These are phyloP conservation scores for Psophocarpus tetragonolobus DNA, from an alignment of 306 rosid species.

Conservation along the genomic window DNA sequence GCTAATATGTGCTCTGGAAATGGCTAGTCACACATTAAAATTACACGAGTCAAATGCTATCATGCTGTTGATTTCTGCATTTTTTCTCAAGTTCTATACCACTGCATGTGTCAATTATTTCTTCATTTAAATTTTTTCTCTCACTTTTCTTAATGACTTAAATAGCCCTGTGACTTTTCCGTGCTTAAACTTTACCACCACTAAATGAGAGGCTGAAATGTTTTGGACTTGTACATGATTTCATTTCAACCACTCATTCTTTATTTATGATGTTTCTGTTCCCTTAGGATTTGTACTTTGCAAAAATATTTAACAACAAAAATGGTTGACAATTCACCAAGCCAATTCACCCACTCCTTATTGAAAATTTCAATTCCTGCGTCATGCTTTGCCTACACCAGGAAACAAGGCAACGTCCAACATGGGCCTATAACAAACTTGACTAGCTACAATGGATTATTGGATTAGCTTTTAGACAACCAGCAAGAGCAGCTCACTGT, in stretches of 20 bases:
- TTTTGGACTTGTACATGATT: neutral
- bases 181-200: neutral
- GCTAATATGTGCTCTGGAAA: neutral
- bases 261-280: neutral
- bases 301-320: neutral
- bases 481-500: neutral
- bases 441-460: neutral
- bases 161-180: neutral
- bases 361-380: neutral
- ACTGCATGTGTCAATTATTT: neutral
- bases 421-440: neutral
- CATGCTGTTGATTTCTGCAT: neutral
- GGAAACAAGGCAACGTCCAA: neutral
- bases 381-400: neutral
- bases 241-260: neutral
- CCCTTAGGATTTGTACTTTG: neutral
- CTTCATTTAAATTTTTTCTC: neutral
- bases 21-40: neutral
- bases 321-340: neutral
- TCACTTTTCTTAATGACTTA: neutral
- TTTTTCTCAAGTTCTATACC: neutral
- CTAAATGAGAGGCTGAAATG: neutral
- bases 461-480: neutral
- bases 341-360: neutral
- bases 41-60: neutral